Base-by-base conservation (phyloP, 2,329 filamentous ascomycete species). In the Sarocladium kiliense region DNA sequence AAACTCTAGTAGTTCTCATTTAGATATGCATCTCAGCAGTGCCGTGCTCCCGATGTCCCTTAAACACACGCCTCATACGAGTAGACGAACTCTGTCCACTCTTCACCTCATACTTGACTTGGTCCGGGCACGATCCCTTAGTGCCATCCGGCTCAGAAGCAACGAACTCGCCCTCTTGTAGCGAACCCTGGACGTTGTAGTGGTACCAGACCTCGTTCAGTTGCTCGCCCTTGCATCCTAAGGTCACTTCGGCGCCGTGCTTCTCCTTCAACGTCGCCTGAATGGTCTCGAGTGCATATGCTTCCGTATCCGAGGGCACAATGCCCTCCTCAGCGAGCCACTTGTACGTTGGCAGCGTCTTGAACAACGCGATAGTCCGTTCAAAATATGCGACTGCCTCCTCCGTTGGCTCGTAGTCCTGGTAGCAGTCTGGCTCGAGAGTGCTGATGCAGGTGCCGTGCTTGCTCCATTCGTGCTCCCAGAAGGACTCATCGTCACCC, bases 381-480 rank as follows among this genome's bases (percentile, higher is more conserved):
- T 85, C 74, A 70, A 90, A 89, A 71, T 81, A 91, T 65, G 87
- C 85, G 12, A 82, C 78, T 1, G 85, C 84, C 63, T 90, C 88
- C 58, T 87, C 76, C 11, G 79, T 80, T 0, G 78, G 68, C 55
- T 75, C 69, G 66, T 88, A 87, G 62, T 73, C 66, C 3, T 71
- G 69, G 71, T 89, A 91, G 74, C 88, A 91, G 18, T 71, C 68
- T 0, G 87, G 80, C 47, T 85, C 76, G 10, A 91, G 76, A 0
- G 88, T 91, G 62, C 76, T 83, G 60, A 90, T 81, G 70, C 87
- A 90, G n/a, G 77, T 79, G 55, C 88, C 88, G 66, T 91, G 88
- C 67, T 89, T 91, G 60, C 76, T 74, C 82, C 84, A 91, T 68
- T 91, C 87, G 67, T 90, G 86, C 65, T 86, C 74, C 87, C 87